Percentiles rank a stretch among this genome's conserved stretches.
Evolutionary conservation across 768 basidiomycete genomes (phyloP).

Genomic region (Rhizopogon vesiculosus): DNA sequence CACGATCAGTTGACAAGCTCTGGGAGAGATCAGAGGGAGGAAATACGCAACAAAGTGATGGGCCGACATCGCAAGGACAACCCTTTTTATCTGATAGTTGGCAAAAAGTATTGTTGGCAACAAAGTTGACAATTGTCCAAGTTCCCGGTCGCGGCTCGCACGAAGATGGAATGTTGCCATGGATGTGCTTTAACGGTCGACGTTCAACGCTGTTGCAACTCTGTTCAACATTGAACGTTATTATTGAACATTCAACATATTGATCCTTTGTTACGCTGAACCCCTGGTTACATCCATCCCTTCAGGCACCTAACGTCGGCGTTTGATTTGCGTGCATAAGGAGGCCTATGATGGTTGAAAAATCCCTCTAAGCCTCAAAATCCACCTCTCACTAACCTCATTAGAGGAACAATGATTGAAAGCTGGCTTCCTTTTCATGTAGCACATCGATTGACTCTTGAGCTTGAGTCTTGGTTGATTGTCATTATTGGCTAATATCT

Average conservation of each 20-base stretch:
- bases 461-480: too few relatives aligned
- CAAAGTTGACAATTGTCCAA: background rate
- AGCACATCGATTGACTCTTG: too few relatives aligned
- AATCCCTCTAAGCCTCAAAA: too few relatives aligned
- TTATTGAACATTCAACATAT: too few relatives aligned
- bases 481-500: too few relatives aligned
- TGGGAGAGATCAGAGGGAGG: background rate
- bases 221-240: too few relatives aligned
- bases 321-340: too few relatives aligned
- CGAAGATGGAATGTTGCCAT: background rate
- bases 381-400: too few relatives aligned
- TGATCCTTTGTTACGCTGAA: background rate
- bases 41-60: background rate
- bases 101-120: background rate
- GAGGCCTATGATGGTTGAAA: too few relatives aligned
- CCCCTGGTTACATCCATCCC: background rate
- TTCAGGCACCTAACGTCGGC: too few relatives aligned
- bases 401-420: too few relatives aligned
- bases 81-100: background rate
- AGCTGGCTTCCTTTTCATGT: too few relatives aligned
- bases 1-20: background rate
- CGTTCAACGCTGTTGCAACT: background rate
- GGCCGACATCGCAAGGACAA: background rate
- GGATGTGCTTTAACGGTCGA: background rate
- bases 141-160: background rate